Evolutionary conservation across 345 rosid genomes (phyloP).

Genomic region (Bruguiera gymnorhiza): DNA sequence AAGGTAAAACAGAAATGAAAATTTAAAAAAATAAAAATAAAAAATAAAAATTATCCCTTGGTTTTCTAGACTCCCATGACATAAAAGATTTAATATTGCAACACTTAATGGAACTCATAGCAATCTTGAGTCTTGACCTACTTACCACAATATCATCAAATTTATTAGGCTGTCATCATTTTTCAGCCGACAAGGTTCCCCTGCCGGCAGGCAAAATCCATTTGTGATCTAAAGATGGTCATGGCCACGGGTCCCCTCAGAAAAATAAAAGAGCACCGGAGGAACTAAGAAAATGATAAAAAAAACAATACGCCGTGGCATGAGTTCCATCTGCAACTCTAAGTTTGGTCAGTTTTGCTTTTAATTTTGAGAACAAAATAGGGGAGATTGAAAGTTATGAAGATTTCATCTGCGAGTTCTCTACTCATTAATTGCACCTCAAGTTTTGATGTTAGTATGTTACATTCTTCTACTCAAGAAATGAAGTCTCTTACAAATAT

Average conservation of each 20-base stretch:
- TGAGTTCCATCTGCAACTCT: constrained; percentile 7
- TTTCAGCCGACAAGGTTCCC: constrained; percentile 9
- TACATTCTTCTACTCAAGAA: background rate
- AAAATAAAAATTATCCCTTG: no score
- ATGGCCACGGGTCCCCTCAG: constrained; percentile 3
- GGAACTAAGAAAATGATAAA: background rate
- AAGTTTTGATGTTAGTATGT: background rate
- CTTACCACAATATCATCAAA: background rate
- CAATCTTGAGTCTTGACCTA: no score
- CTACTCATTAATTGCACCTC: background rate
- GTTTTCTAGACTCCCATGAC: no score
- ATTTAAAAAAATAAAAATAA: no score
- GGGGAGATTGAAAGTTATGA: background rate
- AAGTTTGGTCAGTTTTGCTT: background rate
- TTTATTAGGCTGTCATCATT: background rate
- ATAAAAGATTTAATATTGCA: no score
- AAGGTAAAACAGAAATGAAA: no score
- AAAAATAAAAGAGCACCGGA: constrained; percentile 18
- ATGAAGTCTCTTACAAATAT: no score
- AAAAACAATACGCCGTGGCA: background rate
- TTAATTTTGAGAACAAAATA: background rate
- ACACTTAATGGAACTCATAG: no score
- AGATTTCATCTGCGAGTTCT: background rate
- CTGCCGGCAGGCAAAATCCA: constrained; percentile 14
- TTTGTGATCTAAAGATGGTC: constrained; percentile 12